phyloP scores from a whole-genome alignment of 2,329 filamentous ascomycete genomes.

The Exserohilum rostratum region DNA sequence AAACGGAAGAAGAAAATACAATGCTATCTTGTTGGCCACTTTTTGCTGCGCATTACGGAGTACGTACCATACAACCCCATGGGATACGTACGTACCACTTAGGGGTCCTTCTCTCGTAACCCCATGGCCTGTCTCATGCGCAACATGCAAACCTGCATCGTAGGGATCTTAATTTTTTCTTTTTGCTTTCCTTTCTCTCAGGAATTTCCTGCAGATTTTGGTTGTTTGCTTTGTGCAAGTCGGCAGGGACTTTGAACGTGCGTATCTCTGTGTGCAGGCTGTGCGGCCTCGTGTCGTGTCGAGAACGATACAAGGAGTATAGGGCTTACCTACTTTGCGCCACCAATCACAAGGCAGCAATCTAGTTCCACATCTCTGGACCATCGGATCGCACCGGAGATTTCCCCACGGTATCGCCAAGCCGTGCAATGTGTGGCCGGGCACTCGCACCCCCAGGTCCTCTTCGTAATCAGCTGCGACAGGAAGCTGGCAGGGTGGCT shows the following conservation, averaged over 20 bases:
- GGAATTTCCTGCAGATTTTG: not conserved
- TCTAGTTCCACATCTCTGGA: not conserved
- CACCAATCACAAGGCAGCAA: not conserved
- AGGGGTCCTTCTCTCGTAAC: not conserved
- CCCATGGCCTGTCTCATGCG: not conserved
- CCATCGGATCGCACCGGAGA: not conserved
- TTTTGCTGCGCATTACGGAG: not conserved
- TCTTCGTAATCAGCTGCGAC: not conserved
- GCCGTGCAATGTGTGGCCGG: not conserved
- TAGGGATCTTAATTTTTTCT: not conserved
- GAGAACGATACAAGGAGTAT: not conserved
- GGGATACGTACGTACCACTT: not conserved
- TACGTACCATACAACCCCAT: not conserved
- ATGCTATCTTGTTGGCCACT: not conserved
- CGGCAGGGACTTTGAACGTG: not conserved
- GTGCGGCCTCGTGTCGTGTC: too few relatives aligned
- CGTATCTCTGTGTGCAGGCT: too few relatives aligned
- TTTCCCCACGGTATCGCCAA: slow-evolving; percentile 2
- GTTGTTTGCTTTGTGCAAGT: not conserved
- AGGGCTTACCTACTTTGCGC: not conserved
- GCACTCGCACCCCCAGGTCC: not conserved
- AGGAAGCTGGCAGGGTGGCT: not conserved
- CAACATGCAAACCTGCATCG: not conserved
- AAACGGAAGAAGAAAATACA: not conserved
- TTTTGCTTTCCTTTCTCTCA: not conserved